Conservation (phyloP, 108 stramenopile genomes). For the Asterionellopsis glacialis region DNA sequence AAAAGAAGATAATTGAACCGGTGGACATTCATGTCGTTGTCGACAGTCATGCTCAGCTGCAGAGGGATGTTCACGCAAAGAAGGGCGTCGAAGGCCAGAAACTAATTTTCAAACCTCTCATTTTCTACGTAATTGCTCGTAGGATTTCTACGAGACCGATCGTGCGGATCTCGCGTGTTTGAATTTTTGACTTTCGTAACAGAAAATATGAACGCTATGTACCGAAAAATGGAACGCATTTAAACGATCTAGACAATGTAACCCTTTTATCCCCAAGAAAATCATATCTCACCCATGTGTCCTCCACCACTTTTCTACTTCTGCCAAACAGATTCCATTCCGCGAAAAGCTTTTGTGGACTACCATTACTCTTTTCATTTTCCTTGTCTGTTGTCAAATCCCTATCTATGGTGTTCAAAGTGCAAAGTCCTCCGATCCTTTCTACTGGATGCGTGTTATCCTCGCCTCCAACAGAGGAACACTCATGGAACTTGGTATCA, state of each 20-base stretch:
- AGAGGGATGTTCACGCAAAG: no score
- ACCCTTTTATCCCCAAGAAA: no score
- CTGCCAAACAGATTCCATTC: conserved; percentile 76
- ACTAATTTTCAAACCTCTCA: no score
- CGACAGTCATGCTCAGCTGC: no score
- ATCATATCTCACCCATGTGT: no score
- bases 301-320: neutral
- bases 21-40: neutral
- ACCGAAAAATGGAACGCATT: no score
- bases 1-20: neutral
- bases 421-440: conserved; percentile 97
- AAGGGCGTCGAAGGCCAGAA: no score
- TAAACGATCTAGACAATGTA: no score
- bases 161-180: neutral
- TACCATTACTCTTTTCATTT: conserved; percentile 98
- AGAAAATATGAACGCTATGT: no score
- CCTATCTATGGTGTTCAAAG: conserved; percentile 98
- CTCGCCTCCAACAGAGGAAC: conserved; percentile 99
- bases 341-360: conserved; percentile 99
- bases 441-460: conserved; percentile 99
- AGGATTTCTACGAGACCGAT: no score
- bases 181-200: conserved; percentile 4
- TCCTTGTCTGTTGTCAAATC: conserved; percentile 99
- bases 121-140: no score
- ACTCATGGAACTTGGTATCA: conserved; percentile 99